Evolutionary conservation across 1,139 yeast genomes (phyloP), one percentile per base, ranked within the genome.

Genomic region (Magnusiomyces suaveolens): DNA sequence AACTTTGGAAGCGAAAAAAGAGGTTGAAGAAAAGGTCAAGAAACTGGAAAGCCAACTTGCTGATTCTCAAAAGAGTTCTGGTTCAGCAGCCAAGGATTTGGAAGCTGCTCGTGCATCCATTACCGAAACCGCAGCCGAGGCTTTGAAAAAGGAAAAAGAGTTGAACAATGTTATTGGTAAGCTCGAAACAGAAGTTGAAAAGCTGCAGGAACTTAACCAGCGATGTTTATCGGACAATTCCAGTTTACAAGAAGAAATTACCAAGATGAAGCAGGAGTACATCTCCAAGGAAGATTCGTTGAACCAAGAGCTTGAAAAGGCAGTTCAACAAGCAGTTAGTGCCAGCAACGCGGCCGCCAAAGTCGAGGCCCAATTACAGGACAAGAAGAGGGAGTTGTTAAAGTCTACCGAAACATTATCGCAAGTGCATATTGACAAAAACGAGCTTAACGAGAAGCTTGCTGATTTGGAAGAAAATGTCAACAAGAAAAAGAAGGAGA

Each of bases 321-420:
- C 58, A 18, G 56, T 52, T n/a, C 56, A 56, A 25, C 55, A 56
- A 32, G 56, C 54, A n/a, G 52, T 53, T 12, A 51, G 47, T 24
- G 56, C 55, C 3, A 50, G 55, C 18, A 56, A 56, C 23, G 33
- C 51, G 3, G 54, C 54, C n/a, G 43, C 51, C 12, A 54, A 56
- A 18, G 48, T 49, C 6, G 58, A 56, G 29, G 26, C 55, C 6
- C 58, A 54, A 29, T 43, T 56, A 26, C 52, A 53, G 1, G 56
- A 52, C 32, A 56, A 56, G 32, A 48, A 52, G 18, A 33, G 56
- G 3, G 58, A 56, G 29, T 44, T 56, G 2, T 44, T 56, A 6
- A 56, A 56, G 46, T 53, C 56, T 18, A 56, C 58, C 4, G 58
- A 56, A 44, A 39, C 58, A 16, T 39, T 56, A 12, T 54, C 58